Evolutionary conservation across 2,329 filamentous ascomycete genomes (phyloP).

Genomic region (Diaporthe sp.): DNA sequence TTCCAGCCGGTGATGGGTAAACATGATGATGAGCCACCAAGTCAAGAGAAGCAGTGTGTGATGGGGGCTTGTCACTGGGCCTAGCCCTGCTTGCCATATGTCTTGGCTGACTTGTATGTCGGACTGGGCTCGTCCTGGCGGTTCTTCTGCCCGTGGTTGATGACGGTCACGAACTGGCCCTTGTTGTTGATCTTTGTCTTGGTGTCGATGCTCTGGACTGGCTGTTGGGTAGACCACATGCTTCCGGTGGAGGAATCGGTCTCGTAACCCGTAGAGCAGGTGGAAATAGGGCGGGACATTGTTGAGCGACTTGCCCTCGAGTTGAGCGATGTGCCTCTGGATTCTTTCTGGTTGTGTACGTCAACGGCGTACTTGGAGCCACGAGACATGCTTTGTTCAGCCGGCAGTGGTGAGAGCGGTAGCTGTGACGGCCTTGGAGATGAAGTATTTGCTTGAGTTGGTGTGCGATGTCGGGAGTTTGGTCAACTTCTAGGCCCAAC

Average conservation of each 20-base stretch:
- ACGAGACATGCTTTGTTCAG: conserved; percentile 30
- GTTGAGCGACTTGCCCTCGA: conserved; percentile 34
- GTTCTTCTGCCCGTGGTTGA: conserved; percentile 22
- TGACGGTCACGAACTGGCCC: conserved; percentile 39
- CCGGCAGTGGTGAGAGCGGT: not conserved
- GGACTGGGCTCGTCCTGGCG: conserved; percentile 20
- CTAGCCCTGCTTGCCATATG: not conserved
- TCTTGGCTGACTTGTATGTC: conserved; percentile 20
- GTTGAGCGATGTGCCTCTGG: conserved; percentile 23
- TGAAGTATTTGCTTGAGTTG: not conserved
- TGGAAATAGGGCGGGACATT: conserved; percentile 26
- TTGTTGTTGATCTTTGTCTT: conserved; percentile 34
- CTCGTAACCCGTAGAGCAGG: conserved; percentile 30
- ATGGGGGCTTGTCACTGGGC: not conserved
- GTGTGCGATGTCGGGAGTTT: not conserved
- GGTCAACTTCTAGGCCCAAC: not conserved
- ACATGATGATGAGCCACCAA: not conserved
- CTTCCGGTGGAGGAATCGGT: not conserved
- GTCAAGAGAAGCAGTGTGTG: not conserved
- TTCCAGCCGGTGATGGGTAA: not conserved
- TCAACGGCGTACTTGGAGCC: conserved; percentile 32
- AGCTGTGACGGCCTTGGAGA: not conserved
- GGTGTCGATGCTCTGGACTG: conserved; percentile 25
- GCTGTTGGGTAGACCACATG: conserved; percentile 14
- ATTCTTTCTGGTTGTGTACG: conserved; percentile 26